phyloP scores from a whole-genome alignment of 1,284 basidiomycete genomes.

The Heterobasidion occidentale region DNA sequence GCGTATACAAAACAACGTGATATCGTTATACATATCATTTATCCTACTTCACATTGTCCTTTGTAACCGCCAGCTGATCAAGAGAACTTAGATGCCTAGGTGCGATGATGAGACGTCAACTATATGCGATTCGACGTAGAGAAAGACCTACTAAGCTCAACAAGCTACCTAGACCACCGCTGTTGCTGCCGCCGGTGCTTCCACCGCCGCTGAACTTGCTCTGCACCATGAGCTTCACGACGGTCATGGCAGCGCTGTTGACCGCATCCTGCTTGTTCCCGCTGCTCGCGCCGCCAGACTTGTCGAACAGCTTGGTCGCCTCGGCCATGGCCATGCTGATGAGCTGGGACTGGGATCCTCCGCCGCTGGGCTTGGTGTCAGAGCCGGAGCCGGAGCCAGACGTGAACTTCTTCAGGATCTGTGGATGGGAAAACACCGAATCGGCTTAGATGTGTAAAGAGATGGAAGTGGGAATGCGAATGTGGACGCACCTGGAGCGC shows the following conservation, averaged over 20 bases:
- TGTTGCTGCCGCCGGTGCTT: slow-evolving; percentile 48
- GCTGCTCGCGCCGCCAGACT: slow-evolving; percentile 52
- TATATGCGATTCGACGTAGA: neutral
- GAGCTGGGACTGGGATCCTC: slow-evolving; percentile 49
- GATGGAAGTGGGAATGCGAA: neutral
- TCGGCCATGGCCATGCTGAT: slow-evolving; percentile 82
- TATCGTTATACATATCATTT: neutral
- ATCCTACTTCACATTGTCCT: neutral
- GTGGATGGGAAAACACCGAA: neutral
- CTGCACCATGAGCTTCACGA: slow-evolving; percentile 74
- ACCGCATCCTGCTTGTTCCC: slow-evolving; percentile 78
- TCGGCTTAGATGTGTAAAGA: neutral
- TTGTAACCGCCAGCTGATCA: neutral
- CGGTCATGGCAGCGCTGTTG: slow-evolving; percentile 75
- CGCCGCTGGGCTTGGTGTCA: slow-evolving; percentile 6
- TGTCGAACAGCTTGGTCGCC: slow-evolving; percentile 66
- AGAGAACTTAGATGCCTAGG: neutral
- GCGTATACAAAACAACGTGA: neutral
- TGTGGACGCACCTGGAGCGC: slow-evolving; percentile 51
- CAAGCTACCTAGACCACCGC: slow-evolving; percentile 54
- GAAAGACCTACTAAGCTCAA: slow-evolving; percentile 42
- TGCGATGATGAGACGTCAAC: neutral
- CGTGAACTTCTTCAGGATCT: slow-evolving; percentile 62
- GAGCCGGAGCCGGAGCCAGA: slow-evolving; percentile 33
- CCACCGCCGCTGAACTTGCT: slow-evolving; percentile 42